These are phyloP conservation scores for Persicaria tinctoria DNA, from an alignment of 148 eudicot genomes.

Conservation along the genomic window DNA sequence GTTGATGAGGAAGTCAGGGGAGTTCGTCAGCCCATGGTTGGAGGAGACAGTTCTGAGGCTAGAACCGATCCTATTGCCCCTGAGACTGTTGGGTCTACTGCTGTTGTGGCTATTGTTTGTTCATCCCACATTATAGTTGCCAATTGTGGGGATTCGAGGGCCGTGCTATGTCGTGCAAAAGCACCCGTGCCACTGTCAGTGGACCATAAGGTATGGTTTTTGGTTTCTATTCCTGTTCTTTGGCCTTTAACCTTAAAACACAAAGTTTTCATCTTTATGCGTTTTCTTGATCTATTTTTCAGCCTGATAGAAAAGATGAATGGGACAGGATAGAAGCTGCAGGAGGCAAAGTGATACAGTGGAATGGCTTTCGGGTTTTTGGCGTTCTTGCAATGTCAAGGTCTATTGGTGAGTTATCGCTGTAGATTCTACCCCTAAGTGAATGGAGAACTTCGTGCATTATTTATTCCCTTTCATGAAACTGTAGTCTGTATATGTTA, in stretches of 20 bases:
- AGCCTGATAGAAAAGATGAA: conserved; percentile 67
- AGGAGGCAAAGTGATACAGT: conserved; percentile 64
- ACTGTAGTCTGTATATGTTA: background rate
- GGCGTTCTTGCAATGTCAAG: conserved; percentile 81
- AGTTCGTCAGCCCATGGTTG: conserved; percentile 18
- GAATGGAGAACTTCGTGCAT: background rate
- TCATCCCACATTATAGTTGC: conserved; percentile 63
- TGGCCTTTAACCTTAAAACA: background rate
- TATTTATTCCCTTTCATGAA: background rate
- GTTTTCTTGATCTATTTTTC: conserved; percentile 3
- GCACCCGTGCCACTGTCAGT: conserved; percentile 46
- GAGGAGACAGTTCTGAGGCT: conserved; percentile 16
- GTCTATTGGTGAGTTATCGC: conserved; percentile 45
- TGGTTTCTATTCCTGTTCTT: background rate
- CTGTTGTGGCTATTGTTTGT: conserved; percentile 56
- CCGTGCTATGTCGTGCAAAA: conserved; percentile 70
- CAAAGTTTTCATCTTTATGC: background rate
- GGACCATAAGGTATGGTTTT: conserved; percentile 48
- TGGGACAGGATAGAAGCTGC: conserved; percentile 63
- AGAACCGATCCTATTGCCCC: conserved; percentile 41
- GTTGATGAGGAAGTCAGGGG: conserved; percentile 56
- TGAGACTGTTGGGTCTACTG: conserved; percentile 68
- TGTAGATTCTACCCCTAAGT: background rate
- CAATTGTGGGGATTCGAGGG: conserved; percentile 72
- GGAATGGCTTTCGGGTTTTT: conserved; percentile 66